These are phyloP conservation scores for Firmiana major DNA, from an alignment of 345 rosid species.

Conservation along the genomic window DNA sequence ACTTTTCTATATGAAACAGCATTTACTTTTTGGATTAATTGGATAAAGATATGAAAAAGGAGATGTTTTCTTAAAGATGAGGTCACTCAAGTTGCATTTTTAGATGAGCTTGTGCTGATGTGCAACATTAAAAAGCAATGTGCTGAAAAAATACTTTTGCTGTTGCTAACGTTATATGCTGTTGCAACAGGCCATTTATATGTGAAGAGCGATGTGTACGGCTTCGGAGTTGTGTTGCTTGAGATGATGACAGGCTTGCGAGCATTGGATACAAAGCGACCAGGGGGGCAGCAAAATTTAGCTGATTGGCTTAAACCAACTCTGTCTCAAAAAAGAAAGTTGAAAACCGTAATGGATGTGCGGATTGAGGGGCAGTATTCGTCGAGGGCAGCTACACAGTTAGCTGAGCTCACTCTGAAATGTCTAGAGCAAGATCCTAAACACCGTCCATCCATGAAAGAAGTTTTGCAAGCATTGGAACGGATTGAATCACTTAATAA, in stretches of 20 bases:
- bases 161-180: background rate
- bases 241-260: conserved; percentile 56
- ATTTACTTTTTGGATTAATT: background rate
- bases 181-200: conserved; percentile 47
- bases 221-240: conserved; percentile 64
- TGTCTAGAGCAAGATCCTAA: conserved; percentile 47
- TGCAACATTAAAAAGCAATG: background rate
- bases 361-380: conserved; percentile 54
- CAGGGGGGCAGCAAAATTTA: conserved; percentile 40
- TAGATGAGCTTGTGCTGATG: conserved; percentile 12
- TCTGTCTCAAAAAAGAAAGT: conserved; percentile 38
- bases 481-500: conserved; percentile 32
- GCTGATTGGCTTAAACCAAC: conserved; percentile 52
- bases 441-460: conserved; percentile 54
- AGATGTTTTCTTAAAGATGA: background rate
- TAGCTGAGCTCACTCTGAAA: conserved; percentile 39
- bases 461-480: conserved; percentile 45
- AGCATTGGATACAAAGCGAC: conserved; percentile 40
- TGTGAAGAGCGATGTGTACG: conserved; percentile 69
- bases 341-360: conserved; percentile 41
- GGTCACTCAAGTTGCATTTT: background rate
- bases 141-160: background rate
- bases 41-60: background rate
- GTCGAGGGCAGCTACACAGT: conserved; percentile 34
- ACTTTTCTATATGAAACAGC: background rate